Evolutionary conservation across 2,329 filamentous ascomycete species (phyloP).

Genomic region (Aspergillus luchuensis): DNA sequence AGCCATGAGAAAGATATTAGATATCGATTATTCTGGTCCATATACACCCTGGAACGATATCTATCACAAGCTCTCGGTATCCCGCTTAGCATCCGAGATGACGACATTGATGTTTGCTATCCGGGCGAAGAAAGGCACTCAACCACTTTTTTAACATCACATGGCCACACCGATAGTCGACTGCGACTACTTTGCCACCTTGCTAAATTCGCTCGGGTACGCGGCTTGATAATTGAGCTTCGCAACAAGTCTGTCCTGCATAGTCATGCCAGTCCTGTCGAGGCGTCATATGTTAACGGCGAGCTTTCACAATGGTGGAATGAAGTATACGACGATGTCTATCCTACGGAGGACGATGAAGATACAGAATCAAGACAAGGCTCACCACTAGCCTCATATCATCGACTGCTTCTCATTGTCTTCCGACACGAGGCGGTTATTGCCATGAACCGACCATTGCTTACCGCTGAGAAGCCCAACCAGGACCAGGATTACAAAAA

Average conservation of each 20-base stretch:
- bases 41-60: conserved; percentile 59
- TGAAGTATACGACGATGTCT: conserved; percentile 53
- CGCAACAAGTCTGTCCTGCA: conserved; percentile 56
- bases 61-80: conserved; percentile 60
- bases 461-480: conserved; percentile 49
- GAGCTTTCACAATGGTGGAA: conserved; percentile 57
- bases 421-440: conserved; percentile 55
- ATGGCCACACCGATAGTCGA: conserved; percentile 19
- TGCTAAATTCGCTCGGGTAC: conserved; percentile 52
- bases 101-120: conserved; percentile 62
- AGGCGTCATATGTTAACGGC: conserved; percentile 51
- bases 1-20: conserved; percentile 51
- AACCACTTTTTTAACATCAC: background rate
- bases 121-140: conserved; percentile 52
- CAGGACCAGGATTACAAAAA: conserved; percentile 45
- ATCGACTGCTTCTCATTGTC: conserved; percentile 48
- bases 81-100: conserved; percentile 58
- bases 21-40: conserved; percentile 59
- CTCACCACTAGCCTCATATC: conserved; percentile 33
- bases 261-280: conserved; percentile 47
- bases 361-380: background rate
- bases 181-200: conserved; percentile 45
- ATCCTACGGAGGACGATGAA: conserved; percentile 37
- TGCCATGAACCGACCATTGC: conserved; percentile 53
- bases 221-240: conserved; percentile 55